These are phyloP conservation scores for Leptodermis oblonga DNA, from an alignment of 257 asterid genomes.

Conservation along the genomic window DNA sequence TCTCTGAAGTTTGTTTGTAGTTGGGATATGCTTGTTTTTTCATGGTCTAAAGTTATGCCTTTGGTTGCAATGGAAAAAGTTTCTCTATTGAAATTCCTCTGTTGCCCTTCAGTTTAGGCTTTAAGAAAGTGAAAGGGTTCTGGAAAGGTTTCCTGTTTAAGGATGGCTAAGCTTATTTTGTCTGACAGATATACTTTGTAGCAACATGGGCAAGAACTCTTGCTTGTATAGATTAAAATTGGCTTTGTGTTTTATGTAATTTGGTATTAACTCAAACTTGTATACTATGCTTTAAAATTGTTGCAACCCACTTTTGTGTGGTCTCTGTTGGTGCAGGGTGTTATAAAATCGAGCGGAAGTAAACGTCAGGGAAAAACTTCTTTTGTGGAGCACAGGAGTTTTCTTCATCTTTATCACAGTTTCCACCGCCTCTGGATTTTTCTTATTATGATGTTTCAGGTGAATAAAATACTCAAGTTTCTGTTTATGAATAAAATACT, in stretches of 20 bases:
- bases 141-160: background rate
- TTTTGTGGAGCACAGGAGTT: conserved; percentile 96
- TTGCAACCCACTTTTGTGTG: conserved; percentile 6
- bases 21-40: background rate
- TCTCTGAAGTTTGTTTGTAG: background rate
- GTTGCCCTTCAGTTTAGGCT: background rate
- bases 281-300: background rate
- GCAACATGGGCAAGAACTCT: background rate
- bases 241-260: background rate
- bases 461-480: conserved; percentile 19
- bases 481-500: background rate
- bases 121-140: background rate
- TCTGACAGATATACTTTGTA: background rate
- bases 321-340: conserved; percentile 46
- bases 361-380: conserved; percentile 91
- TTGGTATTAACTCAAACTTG: background rate
- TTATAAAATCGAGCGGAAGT: conserved; percentile 61
- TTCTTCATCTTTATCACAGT: conserved; percentile 98
- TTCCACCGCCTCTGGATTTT: conserved; percentile 98
- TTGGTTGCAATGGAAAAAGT: background rate
- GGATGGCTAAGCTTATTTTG: background rate
- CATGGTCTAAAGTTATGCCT: background rate
- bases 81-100: background rate
- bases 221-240: background rate
- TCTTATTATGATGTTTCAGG: conserved; percentile 96